A percentile compares a stretch with the other conserved stretches of the same genome.
Evolutionary conservation across 352 stramenopile species (phyloP).

Genomic region (Phytophthora meadii): DNA sequence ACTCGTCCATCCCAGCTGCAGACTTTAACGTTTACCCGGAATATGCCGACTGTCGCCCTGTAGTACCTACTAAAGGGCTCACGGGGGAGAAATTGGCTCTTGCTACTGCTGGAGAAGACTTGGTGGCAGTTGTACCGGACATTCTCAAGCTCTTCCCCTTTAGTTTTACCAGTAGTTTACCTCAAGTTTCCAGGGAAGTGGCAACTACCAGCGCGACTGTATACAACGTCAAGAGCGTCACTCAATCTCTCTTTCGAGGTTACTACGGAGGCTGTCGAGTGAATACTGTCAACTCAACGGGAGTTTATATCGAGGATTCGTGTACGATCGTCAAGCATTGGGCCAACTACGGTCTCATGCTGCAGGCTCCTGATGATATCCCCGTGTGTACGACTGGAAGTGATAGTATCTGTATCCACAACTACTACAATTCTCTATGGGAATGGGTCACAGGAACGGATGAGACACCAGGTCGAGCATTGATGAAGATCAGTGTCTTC

Average conservation of each 20-base stretch:
- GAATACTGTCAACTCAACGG: conserved; percentile 27
- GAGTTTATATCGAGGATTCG: conserved; percentile 31
- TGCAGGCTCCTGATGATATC: conserved; percentile 37
- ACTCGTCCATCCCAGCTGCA: conserved; percentile 35
- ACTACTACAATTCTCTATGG: conserved; percentile 45
- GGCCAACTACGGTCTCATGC: conserved; percentile 39
- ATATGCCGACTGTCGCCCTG: conserved; percentile 31
- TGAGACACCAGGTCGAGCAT: conserved; percentile 11
- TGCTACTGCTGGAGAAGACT: conserved; percentile 19
- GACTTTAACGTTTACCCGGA: conserved; percentile 37
- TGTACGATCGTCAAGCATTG: conserved; percentile 26
- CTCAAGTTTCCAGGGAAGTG: conserved; percentile 8
- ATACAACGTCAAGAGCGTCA: conserved; percentile 25
- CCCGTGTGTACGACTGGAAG: conserved; percentile 31
- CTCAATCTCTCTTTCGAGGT: conserved; percentile 30
- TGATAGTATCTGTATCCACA: conserved; percentile 34
- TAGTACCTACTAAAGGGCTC: conserved; percentile 16
- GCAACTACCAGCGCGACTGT: conserved; percentile 21
- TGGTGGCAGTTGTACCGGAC: conserved; percentile 31
- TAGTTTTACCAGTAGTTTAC: conserved; percentile 31
- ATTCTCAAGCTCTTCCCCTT: conserved; percentile 35
- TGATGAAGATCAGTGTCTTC: conserved; percentile 40
- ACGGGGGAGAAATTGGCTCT: conserved; percentile 24
- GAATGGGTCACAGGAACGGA: conserved; percentile 30
- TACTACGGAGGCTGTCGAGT: conserved; percentile 36